A percentile compares a stretch with the other conserved stretches of the same genome.
Conservation (phyloP, 2,329 filamentous ascomycete species). For the Amauroascus verrucosus region DNA sequence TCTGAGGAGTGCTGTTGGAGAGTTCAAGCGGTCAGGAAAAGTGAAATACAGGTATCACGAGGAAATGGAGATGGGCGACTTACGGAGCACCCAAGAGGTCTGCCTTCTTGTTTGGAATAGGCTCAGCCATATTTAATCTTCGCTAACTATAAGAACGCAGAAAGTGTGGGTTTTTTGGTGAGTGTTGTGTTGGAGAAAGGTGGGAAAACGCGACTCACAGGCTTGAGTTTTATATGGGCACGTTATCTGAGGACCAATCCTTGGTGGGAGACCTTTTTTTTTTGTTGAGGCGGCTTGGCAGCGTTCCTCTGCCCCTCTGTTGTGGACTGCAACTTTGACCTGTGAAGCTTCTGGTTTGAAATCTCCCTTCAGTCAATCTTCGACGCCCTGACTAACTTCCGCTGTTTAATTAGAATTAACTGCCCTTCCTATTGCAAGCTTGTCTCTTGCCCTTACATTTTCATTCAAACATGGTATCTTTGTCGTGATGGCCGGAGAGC, state of each 20-base stretch:
- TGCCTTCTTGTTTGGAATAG: slow-evolving; percentile 57
- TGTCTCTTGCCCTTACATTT: no score
- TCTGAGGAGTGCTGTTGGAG: slow-evolving; percentile 76
- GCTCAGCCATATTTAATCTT: slow-evolving; percentile 50
- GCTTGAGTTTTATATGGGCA: slow-evolving; percentile 3
- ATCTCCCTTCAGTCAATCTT: background rate
- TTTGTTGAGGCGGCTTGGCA: slow-evolving; percentile 13
- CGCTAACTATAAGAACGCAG: background rate
- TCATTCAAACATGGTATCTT: no score
- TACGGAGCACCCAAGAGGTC: slow-evolving; percentile 54
- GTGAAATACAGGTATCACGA: background rate
- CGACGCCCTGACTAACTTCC: no score
- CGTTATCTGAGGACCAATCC: background rate
- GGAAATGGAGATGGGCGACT: slow-evolving; percentile 28
- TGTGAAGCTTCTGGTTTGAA: background rate
- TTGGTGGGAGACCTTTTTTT: slow-evolving; percentile 11
- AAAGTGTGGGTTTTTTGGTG: background rate
- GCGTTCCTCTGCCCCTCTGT: slow-evolving; percentile 5
- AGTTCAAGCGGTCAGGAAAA: slow-evolving; percentile 14
- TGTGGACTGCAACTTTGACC: background rate
- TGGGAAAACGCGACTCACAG: slow-evolving; percentile 3
- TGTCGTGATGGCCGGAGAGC: no score
- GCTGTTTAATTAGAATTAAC: background rate
- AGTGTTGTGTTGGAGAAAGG: slow-evolving; percentile 4
- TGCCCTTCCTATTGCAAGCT: no score